These are phyloP conservation scores for Fragilaria radians DNA, from an alignment of 108 stramenopile species.

Conservation along the genomic window DNA sequence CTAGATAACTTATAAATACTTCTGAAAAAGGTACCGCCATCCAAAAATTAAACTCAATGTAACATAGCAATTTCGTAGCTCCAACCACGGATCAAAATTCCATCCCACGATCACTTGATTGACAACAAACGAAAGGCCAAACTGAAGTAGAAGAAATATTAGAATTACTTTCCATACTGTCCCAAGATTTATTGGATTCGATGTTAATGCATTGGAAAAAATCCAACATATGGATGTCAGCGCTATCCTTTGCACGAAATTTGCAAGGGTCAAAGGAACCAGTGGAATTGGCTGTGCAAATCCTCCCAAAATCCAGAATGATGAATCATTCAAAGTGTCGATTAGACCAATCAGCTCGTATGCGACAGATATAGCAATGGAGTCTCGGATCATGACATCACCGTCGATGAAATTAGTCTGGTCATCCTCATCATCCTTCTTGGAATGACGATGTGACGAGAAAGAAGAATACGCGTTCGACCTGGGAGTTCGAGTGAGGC, in stretches of 20 bases:
- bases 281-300: not conserved
- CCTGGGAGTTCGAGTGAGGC: no score
- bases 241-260: not conserved
- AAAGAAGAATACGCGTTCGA: no score
- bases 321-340: constrained; percentile 33
- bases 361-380: constrained; percentile 24
- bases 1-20: no score
- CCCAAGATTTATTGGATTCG: not conserved
- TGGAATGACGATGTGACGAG: no score
- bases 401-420: no score
- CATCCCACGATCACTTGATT: not conserved
- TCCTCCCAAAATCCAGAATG: constrained; percentile 23
- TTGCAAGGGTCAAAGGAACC: not conserved
- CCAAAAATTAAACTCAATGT: not conserved
- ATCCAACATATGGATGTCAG: not conserved
- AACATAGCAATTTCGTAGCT: not conserved
- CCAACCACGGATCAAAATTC: not conserved
- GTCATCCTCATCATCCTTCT: no score
- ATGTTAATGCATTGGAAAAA: not conserved
- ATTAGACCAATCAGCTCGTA: constrained; percentile 34
- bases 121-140: not conserved
- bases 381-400: no score
- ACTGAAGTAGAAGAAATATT: not conserved
- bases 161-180: not conserved
- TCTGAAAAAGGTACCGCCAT: not conserved